phyloP scores from a whole-genome alignment of 805 yeast genomes.

The Lachancea lanzarotensis region DNA sequence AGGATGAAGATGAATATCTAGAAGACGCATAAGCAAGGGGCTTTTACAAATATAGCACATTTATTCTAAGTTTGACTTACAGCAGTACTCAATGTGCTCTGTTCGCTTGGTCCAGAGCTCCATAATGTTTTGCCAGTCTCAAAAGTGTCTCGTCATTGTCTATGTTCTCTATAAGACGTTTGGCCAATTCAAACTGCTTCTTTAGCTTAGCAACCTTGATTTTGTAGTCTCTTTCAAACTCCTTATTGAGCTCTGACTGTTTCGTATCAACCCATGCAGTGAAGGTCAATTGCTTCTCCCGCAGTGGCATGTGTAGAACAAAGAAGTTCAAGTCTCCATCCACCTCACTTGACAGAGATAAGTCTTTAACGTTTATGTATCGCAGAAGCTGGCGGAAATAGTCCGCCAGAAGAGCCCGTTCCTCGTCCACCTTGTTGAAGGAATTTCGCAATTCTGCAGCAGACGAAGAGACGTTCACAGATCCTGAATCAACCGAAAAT shows the following conservation, averaged over 20 bases:
- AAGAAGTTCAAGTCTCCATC: slow-evolving; percentile 62
- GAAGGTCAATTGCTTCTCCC: slow-evolving; percentile 63
- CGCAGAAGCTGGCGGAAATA: slow-evolving; percentile 24
- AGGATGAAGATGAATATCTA: slow-evolving; percentile 22
- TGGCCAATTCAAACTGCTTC: slow-evolving; percentile 16
- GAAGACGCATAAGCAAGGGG: slow-evolving; percentile 11
- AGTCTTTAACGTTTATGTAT: slow-evolving; percentile 24
- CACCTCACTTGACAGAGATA: slow-evolving; percentile 41
- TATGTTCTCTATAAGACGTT: slow-evolving; percentile 8
- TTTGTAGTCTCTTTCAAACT: slow-evolving; percentile 43
- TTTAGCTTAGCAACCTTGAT: slow-evolving; percentile 42
- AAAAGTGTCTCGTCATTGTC: slow-evolving; percentile 16
- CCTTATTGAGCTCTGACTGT: slow-evolving; percentile 41
- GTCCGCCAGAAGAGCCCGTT: slow-evolving; percentile 14
- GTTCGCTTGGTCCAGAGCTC: not conserved
- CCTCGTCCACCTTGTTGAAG: slow-evolving; percentile 9
- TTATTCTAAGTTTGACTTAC: not conserved
- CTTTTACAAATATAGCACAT: not conserved
- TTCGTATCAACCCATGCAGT: slow-evolving; percentile 57
- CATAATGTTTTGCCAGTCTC: slow-evolving; percentile 11
- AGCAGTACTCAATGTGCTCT: not conserved
- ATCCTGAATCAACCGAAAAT: not conserved
- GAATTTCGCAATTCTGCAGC: not conserved
- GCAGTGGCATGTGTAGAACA: slow-evolving; percentile 61
- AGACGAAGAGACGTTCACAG: not conserved